These are phyloP conservation scores for Camptophora hylomeconis DNA, from an alignment of 2,329 filamentous ascomycete genomes.

Conservation along the genomic window DNA sequence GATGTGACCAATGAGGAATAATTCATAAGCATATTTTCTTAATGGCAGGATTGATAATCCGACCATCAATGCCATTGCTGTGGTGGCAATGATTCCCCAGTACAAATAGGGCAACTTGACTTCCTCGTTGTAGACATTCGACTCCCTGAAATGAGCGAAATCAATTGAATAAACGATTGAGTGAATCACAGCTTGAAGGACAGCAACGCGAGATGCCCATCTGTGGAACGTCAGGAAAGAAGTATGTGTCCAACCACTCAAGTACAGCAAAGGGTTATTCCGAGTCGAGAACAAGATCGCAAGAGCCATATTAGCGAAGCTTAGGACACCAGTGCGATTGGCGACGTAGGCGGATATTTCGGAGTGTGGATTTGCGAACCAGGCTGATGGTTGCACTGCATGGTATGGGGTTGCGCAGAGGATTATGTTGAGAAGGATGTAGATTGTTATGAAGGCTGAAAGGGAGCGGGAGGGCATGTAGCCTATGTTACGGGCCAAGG, in stretches of 20 bases:
- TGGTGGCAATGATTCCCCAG: constrained; percentile 27
- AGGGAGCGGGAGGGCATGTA: constrained; percentile 18
- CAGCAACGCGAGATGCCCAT: constrained; percentile 8
- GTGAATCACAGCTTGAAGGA: constrained; percentile 10
- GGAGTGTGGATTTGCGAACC: constrained; percentile 5
- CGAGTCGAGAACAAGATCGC: constrained; percentile 8
- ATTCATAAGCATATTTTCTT: constrained; percentile 21
- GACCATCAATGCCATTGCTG: constrained; percentile 19
- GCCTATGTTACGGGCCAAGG: constrained; percentile 10
- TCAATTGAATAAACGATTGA: constrained; percentile 8
- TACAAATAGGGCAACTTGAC: constrained; percentile 21
- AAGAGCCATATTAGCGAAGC: constrained; percentile 11
- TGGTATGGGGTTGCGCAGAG: constrained; percentile 18
- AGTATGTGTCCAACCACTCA: constrained; percentile 8
- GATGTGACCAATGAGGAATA: constrained; percentile 24
- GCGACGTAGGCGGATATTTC: constrained; percentile 8
- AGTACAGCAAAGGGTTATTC: constrained; percentile 10
- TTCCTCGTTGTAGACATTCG: constrained; percentile 13
- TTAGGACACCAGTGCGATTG: constrained; percentile 11
- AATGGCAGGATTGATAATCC: constrained; percentile 19
- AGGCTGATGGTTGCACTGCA: constrained; percentile 16
- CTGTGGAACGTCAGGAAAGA: constrained; percentile 9
- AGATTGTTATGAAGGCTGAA: constrained; percentile 19
- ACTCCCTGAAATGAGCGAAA: constrained; percentile 4
- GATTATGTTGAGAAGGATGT: constrained; percentile 20